Percentiles rank a stretch among this genome's conserved stretches.
phyloP scores from a whole-genome alignment of 495 filamentous ascomycete species.

The Aspergillus sparsus region DNA sequence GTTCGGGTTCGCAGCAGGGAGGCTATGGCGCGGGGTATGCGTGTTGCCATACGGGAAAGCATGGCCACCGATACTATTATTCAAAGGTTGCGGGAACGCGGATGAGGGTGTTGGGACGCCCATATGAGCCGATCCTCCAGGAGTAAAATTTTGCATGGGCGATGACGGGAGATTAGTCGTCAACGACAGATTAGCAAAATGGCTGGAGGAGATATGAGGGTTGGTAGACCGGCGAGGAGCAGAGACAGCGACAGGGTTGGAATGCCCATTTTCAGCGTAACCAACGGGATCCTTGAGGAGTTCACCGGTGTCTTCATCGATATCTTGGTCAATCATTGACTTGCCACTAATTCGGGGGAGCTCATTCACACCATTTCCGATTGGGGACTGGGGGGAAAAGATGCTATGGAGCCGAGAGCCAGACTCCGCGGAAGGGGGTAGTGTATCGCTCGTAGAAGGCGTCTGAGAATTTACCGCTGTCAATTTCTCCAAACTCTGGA shows the following conservation, averaged over 20 bases:
- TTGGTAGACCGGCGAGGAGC: constrained; percentile 68
- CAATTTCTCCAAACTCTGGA: constrained; percentile 72
- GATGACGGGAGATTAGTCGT: constrained; percentile 63
- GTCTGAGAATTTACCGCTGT: constrained; percentile 60
- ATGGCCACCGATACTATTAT: constrained; percentile 43
- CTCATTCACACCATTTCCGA: constrained; percentile 71
- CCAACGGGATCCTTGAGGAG: constrained; percentile 81
- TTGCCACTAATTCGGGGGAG: constrained; percentile 74
- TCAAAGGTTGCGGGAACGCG: constrained; percentile 63
- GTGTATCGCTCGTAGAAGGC: constrained; percentile 53
- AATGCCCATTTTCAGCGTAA: constrained; percentile 76
- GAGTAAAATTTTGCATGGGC: constrained; percentile 49
- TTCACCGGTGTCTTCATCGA: constrained; percentile 82
- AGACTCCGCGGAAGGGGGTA: constrained; percentile 61
- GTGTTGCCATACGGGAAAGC: constrained; percentile 59
- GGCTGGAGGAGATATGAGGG: constrained; percentile 69
- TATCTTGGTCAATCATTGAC: constrained; percentile 81
- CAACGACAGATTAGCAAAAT: constrained; percentile 70
- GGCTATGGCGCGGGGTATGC: constrained; percentile 66
- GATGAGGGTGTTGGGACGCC: constrained; percentile 55
- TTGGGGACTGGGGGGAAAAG: constrained; percentile 83
- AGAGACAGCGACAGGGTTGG: constrained; percentile 40
- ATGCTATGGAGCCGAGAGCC: constrained; percentile 67
- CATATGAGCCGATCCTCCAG: constrained; percentile 39
- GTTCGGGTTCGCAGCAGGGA: constrained; percentile 89